Evolutionary conservation across 768 basidiomycete species (phyloP), one percentile per base, ranked within the genome.

Genomic region (Tulasnella sp.): DNA sequence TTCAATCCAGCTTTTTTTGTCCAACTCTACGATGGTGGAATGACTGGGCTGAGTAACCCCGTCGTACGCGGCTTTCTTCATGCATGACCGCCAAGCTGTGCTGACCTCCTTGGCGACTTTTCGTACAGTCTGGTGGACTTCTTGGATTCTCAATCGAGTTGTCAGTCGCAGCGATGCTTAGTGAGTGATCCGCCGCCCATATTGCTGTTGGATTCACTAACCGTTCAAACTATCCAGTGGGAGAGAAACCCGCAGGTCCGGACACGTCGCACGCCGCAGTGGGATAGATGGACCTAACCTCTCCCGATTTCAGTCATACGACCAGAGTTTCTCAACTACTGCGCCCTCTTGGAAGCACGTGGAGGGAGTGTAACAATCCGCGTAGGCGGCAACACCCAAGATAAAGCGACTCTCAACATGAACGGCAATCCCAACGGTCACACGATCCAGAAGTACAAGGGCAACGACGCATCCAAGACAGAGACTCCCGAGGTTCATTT

Each of bases 401-500:
- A 90, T 27, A 80, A 74, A 72, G 78, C 71, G 19, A 72, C 52
- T 39, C 78, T 79, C 71, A 73, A 74, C 40, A 10, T 74, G 18
- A 24, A 79, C 56, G 42, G 68, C 16, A 44, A 48, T 19, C 78
- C 78, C 24, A 44, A 31, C 46, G 78, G 78, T 34, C 42, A 48
- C 38, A 79, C 73, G 1, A 79, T 79, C 71, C 68, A 38, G 19
- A 79, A 79, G 46, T 39, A 46, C 78, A n/a, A 73, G 18, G 78
- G 56, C 39, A 46, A 10, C 24, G 46, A 73, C 34, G 27, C 71
- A 1, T 40, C 48, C 36, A 68, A 68, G 89, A 94, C 92, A 1
- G 87, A 88, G 71, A 95, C 94, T 31, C 90, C 92, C 2, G 88
- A 92, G 12, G 88, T 93, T 38, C 84, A 90, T 40, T 90, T 91